Evolutionary conservation across 2,329 filamentous ascomycete species (phyloP).

Genomic region (Thelonectria rubi): DNA sequence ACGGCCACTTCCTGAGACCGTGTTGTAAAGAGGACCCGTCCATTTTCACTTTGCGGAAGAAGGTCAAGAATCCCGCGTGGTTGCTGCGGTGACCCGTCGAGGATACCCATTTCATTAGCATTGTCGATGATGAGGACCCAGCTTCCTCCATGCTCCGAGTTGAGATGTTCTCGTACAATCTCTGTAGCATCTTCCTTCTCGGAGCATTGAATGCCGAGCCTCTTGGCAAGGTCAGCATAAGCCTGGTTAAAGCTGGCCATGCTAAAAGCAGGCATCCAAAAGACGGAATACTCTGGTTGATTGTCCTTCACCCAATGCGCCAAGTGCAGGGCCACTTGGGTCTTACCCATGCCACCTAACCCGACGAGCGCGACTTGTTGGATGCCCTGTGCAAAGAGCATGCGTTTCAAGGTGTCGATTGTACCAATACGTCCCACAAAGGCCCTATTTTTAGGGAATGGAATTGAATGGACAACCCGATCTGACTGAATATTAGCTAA

Average conservation of each 20-base stretch:
- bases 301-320: conserved; percentile 44
- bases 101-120: conserved; percentile 48
- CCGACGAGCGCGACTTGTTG: conserved; percentile 13
- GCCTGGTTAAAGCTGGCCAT: conserved; percentile 41
- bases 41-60: too few species aligned
- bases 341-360: conserved; percentile 26
- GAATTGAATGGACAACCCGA: neutral
- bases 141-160: conserved; percentile 38
- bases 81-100: conserved; percentile 12
- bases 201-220: too few species aligned
- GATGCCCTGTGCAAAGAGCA: neutral
- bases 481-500: neutral
- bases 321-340: conserved; percentile 26
- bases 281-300: conserved; percentile 49
- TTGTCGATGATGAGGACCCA: conserved; percentile 56
- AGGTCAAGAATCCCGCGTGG: too few species aligned
- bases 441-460: conserved; percentile 38
- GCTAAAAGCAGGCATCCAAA: conserved; percentile 55
- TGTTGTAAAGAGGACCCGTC: conserved; percentile 46
- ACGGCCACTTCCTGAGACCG: conserved; percentile 40
- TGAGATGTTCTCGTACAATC: conserved; percentile 30
- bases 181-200: neutral
- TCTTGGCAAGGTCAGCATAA: too few species aligned
- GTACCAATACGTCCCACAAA: conserved; percentile 7
- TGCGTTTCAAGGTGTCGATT: neutral